Base-by-base conservation (phyloP, 2,329 filamentous ascomycete species). In the Stemphylium vesicarium region DNA sequence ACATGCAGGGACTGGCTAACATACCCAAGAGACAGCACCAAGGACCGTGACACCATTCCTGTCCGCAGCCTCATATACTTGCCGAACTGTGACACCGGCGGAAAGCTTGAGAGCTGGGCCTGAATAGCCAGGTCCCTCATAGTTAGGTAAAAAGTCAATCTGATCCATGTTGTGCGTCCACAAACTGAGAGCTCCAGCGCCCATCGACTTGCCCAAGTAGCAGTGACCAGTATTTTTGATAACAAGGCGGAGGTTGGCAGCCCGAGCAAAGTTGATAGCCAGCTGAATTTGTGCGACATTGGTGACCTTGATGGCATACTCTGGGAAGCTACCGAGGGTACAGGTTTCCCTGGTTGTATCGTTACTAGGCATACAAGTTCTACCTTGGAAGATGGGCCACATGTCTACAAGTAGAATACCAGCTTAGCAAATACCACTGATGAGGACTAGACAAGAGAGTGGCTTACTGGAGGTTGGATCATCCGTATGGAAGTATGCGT, bases 161-260 rank as follows among this genome's bases (percentile, higher is more conserved):
- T 70, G 58, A 12, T 73, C 70, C 52, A 72, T 57, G 3, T 56
- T 58, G 50, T 72, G 70, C 9, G 68, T 72, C 70, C 70, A 72
- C 18, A 72, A 41, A 22, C 67, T 70, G 15, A 72, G 39, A 5
- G 67, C 52, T 3, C 63, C 65, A 24, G 49, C 50, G 9, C 67
- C 70, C 0, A 57, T 44, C 7, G 66, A 70, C 33, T 71, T 71
- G 6, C 70, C 70, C 0, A 56, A 32, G 50, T 63, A 72, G 41
- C 71, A 69, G 18, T 74, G 71, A 0, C 71, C 69, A 1, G 71
- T 73, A 29, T 71, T 73, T 31, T 68, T 69, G n/a, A 74, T 52
- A 1, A 73, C 54, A 2, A 74, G 54, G 1, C 71, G 63, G 1
- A 74, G 20, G 12, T 67, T 59, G 36, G 68, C 42, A 5, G 64